These are phyloP conservation scores for Rubroshorea leprosula DNA, from an alignment of 345 rosid species.

Conservation along the genomic window DNA sequence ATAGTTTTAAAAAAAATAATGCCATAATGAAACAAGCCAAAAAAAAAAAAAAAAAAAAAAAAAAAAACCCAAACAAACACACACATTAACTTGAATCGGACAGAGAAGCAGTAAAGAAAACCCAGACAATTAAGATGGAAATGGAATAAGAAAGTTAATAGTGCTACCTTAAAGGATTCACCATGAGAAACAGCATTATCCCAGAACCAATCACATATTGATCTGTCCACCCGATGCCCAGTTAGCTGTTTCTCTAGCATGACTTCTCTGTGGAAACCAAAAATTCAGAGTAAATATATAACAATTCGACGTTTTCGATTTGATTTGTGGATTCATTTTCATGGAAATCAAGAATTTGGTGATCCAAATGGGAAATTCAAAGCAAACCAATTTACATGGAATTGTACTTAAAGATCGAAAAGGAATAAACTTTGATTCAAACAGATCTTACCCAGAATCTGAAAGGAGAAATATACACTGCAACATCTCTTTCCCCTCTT, in stretches of 20 bases:
- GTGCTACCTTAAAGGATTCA: slow-evolving; percentile 61
- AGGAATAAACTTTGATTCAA: neutral
- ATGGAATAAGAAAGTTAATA: no score
- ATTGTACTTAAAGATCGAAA: slow-evolving; percentile 3
- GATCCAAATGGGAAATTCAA: neutral
- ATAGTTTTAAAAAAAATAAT: no score
- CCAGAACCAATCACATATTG: slow-evolving; percentile 96
- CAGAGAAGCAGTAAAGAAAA: slow-evolving; percentile 5
- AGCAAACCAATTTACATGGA: neutral
- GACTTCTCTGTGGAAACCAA: slow-evolving; percentile 54
- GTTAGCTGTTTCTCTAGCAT: slow-evolving; percentile 97
- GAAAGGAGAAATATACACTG: slow-evolving; percentile 95
- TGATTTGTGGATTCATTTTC: no score
- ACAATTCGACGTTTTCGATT: neutral
- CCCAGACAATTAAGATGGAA: slow-evolving; percentile 1
- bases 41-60: slow-evolving; percentile 5
- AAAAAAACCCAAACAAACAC: slow-evolving; percentile 5
- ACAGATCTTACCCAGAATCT: slow-evolving; percentile 65
- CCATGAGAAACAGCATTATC: slow-evolving; percentile 66
- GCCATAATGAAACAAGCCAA: slow-evolving; percentile 8
- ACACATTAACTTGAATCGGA: slow-evolving; percentile 3
- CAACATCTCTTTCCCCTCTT: slow-evolving; percentile 43
- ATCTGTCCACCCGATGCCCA: slow-evolving; percentile 88
- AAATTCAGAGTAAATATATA: slow-evolving; percentile 3
- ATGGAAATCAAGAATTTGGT: neutral